Base-by-base conservation (phyloP, 441 rosid species). In the Arabidopsis hybrid region DNA sequence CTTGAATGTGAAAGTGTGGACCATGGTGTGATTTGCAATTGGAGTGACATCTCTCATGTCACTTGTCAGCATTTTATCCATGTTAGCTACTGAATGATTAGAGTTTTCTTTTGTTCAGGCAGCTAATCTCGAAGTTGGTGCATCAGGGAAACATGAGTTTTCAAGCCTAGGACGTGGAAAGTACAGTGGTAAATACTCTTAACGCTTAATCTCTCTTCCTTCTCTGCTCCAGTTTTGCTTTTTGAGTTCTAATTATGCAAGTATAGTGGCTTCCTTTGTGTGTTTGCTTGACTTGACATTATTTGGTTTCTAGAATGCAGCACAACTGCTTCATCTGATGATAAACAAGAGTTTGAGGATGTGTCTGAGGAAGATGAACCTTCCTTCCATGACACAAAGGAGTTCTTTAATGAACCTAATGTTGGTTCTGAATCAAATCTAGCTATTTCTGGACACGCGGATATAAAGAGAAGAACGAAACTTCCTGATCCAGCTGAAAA, bases 311-410 rank as follows among this genome's bases (percentile, higher is more conserved):
- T 88, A 94, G 99, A 91, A 82, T 91, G 91, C 84, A 92, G 98
- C 84, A 92, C 95, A n/a, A 91, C 96, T 49, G 95, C 89, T 80
- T 92, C 99, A 79, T 95, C 96, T 72, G 98, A 91, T 81, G 99
- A 85, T 75, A 92, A 89, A 76, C 97, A 84, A 83, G 97, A 90
- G 83, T 83, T 85, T 72, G 95, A 76, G 71, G 65, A 76, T 56
- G 43, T 76, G 14, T 68, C 72, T 36, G 79, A 71, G 74, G 97
- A 87, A 74, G 99, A 90, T 65, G 91, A 83, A 63, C 71, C 82
- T 60, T 86, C 81, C 56, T 94, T 86, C 79, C 87, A 82, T 78
- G 99, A 92, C 73, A 83, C 97, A 35, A 81, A 77, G 73, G 99
- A 94, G 65, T 82, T 72, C 74, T 89, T 94, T 81, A 59, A 76